Evolutionary conservation across 345 rosid species (phyloP).

Genomic region (Lepidium aucheri): DNA sequence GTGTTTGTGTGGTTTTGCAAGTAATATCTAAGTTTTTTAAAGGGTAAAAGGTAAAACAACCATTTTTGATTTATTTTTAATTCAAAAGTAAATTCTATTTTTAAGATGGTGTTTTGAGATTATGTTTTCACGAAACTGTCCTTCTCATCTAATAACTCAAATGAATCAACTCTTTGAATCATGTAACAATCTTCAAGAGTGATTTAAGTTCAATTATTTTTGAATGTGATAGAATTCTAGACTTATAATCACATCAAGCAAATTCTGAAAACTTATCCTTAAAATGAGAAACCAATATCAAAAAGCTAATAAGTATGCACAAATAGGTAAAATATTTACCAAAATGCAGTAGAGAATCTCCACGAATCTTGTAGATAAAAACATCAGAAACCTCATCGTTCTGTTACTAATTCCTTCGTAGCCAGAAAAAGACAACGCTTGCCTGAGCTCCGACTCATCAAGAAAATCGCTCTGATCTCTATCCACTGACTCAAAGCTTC

Average conservation of each 20-base stretch:
- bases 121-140: too few relatives aligned
- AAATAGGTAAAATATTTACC: conserved; percentile 25
- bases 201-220: neutral
- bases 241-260: neutral
- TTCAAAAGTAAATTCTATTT: too few relatives aligned
- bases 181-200: neutral
- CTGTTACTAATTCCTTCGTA: conserved; percentile 38
- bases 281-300: neutral
- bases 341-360: conserved; percentile 32
- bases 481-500: conserved; percentile 55
- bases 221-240: too few relatives aligned
- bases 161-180: neutral
- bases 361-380: conserved; percentile 60
- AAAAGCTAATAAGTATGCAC: neutral
- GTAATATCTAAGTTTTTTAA: too few relatives aligned
- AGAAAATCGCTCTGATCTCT: conserved; percentile 56
- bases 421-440: conserved; percentile 42
- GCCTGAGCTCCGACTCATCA: conserved; percentile 55
- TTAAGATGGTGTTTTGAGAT: too few relatives aligned
- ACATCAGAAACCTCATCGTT: conserved; percentile 54
- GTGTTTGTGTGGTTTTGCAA: too few relatives aligned
- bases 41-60: too few relatives aligned
- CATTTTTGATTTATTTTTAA: too few relatives aligned
- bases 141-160: too few relatives aligned
- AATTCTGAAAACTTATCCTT: neutral